These are phyloP conservation scores for Calocybe gangraenosa DNA, from an alignment of 768 basidiomycete species.

Conservation along the genomic window DNA sequence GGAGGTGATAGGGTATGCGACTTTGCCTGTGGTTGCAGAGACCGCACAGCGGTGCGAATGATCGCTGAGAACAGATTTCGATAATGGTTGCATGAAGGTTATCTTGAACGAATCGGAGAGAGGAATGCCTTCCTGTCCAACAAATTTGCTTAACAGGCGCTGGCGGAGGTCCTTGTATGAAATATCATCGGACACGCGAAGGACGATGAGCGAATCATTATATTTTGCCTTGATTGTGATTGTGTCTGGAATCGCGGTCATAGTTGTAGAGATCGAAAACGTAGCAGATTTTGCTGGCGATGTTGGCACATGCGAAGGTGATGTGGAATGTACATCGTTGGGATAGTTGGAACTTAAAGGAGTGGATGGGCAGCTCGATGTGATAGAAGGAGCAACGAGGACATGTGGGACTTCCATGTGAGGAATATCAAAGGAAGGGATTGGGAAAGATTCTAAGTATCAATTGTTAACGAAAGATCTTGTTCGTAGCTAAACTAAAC, in stretches of 20 bases:
- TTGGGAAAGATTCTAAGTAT: constrained; percentile 36
- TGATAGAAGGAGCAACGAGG: constrained; percentile 17
- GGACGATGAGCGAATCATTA: constrained; percentile 57
- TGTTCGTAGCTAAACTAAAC: constrained; percentile 6
- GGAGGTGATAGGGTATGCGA: constrained; percentile 44
- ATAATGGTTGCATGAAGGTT: constrained; percentile 42
- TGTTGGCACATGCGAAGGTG: constrained; percentile 7
- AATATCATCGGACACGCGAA: constrained; percentile 47
- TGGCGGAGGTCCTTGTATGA: constrained; percentile 50
- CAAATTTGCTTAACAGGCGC: constrained; percentile 63
- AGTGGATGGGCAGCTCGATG: constrained; percentile 11
- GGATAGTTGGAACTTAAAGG: constrained; percentile 5
- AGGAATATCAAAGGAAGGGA: constrained; percentile 32
- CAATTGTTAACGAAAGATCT: background rate
- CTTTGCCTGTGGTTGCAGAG: constrained; percentile 23
- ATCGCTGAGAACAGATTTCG: constrained; percentile 12
- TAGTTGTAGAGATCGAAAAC: constrained; percentile 22
- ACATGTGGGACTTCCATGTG: constrained; percentile 27
- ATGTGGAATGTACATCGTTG: constrained; percentile 4
- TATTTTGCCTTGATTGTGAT: constrained; percentile 64
- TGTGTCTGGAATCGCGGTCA: constrained; percentile 22
- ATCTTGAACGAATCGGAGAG: constrained; percentile 54
- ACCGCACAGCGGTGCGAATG: constrained; percentile 29
- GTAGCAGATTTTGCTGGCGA: constrained; percentile 22
- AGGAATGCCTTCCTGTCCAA: constrained; percentile 51